phyloP scores from a whole-genome alignment of 768 basidiomycete genomes.

The Termitomyces sp. region DNA sequence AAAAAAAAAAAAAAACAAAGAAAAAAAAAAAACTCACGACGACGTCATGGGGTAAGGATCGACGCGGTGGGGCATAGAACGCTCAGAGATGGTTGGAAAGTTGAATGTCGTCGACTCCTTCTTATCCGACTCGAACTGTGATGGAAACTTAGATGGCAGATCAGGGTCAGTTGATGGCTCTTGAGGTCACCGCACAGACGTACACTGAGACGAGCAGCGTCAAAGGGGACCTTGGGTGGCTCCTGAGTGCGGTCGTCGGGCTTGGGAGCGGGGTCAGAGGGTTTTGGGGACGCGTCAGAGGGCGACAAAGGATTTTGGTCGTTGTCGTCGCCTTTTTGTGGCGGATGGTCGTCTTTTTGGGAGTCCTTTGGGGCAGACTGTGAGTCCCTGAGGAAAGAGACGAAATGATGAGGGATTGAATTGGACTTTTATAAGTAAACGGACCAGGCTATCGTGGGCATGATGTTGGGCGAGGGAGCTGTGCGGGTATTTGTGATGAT shows the following conservation, averaged over 20 bases:
- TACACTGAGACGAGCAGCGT: conserved; percentile 22
- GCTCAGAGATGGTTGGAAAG: conserved; percentile 11
- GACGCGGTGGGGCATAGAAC: conserved; percentile 49
- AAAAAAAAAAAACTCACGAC: conserved; percentile 12
- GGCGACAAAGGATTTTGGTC: background rate
- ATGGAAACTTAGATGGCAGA: conserved; percentile 25
- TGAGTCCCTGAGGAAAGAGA: conserved; percentile 18
- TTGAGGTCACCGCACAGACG: conserved; percentile 22
- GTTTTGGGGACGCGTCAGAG: conserved; percentile 7
- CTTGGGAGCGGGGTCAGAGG: background rate
- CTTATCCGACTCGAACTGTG: conserved; percentile 19
- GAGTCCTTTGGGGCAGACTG: conserved; percentile 8
- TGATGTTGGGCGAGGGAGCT: background rate
- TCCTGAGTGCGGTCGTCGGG: conserved; percentile 8
- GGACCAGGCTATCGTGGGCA: conserved; percentile 6
- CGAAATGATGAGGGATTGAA: conserved; percentile 19
- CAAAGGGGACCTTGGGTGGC: conserved; percentile 2
- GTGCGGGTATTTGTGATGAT: conserved; percentile 1
- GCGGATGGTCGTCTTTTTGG: conserved; percentile 4
- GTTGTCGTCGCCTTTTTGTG: conserved; percentile 6
- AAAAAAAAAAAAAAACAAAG: background rate
- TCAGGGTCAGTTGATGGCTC: conserved; percentile 28
- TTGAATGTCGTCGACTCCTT: conserved; percentile 8
- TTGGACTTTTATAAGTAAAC: background rate
- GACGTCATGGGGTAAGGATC: conserved; percentile 25